Conservation (phyloP, 2,329 filamentous ascomycete genomes). For the Ophiostoma sp. region DNA sequence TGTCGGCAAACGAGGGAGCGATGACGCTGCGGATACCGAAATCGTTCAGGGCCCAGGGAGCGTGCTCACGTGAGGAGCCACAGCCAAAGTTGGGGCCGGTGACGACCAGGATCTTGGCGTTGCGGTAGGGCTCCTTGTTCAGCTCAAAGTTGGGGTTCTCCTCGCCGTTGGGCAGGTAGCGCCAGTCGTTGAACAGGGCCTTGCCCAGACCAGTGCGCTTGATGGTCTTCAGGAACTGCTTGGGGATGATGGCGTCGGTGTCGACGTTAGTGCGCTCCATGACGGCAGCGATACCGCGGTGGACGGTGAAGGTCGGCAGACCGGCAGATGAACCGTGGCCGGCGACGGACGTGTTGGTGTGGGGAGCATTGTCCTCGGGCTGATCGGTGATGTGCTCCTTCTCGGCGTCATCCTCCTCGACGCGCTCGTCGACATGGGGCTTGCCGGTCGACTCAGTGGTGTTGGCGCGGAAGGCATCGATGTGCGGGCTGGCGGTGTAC, state of each 20-base stretch:
- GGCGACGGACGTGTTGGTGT: slow-evolving; percentile 61
- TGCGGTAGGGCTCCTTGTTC: slow-evolving; percentile 83
- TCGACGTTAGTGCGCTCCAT: slow-evolving; percentile 89
- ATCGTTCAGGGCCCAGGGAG: slow-evolving; percentile 93
- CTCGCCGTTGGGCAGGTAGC: slow-evolving; percentile 71
- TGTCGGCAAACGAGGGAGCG: slow-evolving; percentile 81
- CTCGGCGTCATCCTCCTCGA: slow-evolving; percentile 53
- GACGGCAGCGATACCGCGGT: slow-evolving; percentile 85
- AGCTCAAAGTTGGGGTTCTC: slow-evolving; percentile 83
- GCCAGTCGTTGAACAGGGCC: slow-evolving; percentile 83
- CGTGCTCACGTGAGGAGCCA: slow-evolving; percentile 88
- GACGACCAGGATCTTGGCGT: slow-evolving; percentile 84
- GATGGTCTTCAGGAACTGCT: slow-evolving; percentile 99
- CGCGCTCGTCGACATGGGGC: slow-evolving; percentile 54
- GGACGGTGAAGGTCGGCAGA: slow-evolving; percentile 77
- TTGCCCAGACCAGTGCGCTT: slow-evolving; percentile 91
- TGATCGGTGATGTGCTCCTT: slow-evolving; percentile 57
- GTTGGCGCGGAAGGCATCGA: slow-evolving; percentile 52
- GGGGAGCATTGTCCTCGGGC: slow-evolving; percentile 62
- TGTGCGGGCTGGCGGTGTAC: slow-evolving; percentile 59
- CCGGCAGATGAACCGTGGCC: slow-evolving; percentile 57
- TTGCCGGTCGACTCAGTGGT: slow-evolving; percentile 35
- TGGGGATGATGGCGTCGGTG: slow-evolving; percentile 99
- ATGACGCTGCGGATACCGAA: slow-evolving; percentile 96
- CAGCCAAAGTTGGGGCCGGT: slow-evolving; percentile 96